A percentile compares a stretch with the other conserved stretches of the same genome.
Conservation (phyloP, 345 rosid genomes). For the Ceriops zippeliana region DNA sequence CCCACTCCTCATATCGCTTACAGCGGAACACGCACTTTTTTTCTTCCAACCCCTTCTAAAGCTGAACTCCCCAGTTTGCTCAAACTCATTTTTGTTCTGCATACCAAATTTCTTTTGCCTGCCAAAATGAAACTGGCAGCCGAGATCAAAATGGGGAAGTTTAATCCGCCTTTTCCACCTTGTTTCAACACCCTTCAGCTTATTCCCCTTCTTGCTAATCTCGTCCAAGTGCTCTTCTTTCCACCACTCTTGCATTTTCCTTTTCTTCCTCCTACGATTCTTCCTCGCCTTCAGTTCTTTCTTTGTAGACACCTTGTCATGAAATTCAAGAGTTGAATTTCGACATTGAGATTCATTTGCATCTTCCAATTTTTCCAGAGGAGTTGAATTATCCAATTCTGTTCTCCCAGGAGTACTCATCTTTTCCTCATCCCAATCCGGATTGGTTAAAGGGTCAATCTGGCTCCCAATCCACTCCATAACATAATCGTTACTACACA, state of each 20-base stretch:
- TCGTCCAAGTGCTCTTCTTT: constrained; percentile 86
- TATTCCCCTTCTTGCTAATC: constrained; percentile 40
- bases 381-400: constrained; percentile 35
- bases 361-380: constrained; percentile 45
- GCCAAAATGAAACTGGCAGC: constrained; percentile 40
- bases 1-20: constrained; percentile 96
- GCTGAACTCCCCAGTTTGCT: constrained; percentile 81
- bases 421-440: constrained; percentile 83
- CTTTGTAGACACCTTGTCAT: constrained; percentile 41
- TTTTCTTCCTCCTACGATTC: constrained; percentile 46
- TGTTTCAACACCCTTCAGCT: constrained; percentile 38
- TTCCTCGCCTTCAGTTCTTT: constrained; percentile 43
- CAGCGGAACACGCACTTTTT: constrained; percentile 44
- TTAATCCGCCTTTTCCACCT: constrained; percentile 65
- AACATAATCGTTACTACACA: constrained; percentile 90
- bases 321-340: constrained; percentile 36
- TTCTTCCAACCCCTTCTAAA: constrained; percentile 81
- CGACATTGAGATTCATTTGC: constrained; percentile 33
- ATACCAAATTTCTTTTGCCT: constrained; percentile 40
- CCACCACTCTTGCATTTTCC: constrained; percentile 99
- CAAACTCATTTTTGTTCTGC: constrained; percentile 30
- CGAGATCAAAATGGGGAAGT: constrained; percentile 50
- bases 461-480: constrained; percentile 99
- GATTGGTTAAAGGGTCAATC: constrained; percentile 56
- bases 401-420: constrained; percentile 44